phyloP scores from a whole-genome alignment of 2,329 filamentous ascomycete species.

The Hymenoscyphus scutula region DNA sequence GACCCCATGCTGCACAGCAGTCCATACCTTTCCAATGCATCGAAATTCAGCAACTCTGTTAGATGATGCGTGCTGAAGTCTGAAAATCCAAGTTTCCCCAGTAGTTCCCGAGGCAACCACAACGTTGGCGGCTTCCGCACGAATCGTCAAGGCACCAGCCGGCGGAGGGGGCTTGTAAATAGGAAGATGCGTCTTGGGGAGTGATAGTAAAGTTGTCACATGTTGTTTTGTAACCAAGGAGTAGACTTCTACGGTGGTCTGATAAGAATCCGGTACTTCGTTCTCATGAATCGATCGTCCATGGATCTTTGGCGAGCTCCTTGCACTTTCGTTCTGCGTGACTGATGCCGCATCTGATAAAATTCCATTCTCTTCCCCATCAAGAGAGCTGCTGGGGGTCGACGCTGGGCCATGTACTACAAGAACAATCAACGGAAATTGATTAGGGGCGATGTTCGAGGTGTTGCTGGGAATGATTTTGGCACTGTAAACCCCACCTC shows the following conservation, averaged over 20 bases:
- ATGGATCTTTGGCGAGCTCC: slow-evolving; percentile 39
- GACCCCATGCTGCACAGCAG: slow-evolving; percentile 66
- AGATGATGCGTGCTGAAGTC: slow-evolving; percentile 48
- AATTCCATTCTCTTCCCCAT: slow-evolving; percentile 22
- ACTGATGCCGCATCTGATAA: slow-evolving; percentile 26
- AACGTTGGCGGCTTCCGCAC: slow-evolving; percentile 69
- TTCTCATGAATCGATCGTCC: slow-evolving; percentile 36
- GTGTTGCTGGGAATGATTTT: slow-evolving; percentile 75
- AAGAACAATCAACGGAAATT: slow-evolving; percentile 74
- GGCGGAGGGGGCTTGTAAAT: slow-evolving; percentile 68
- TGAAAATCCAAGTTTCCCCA: slow-evolving; percentile 82
- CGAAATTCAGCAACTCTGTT: slow-evolving; percentile 25
- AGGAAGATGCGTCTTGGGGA: slow-evolving; percentile 60
- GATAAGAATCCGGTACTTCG: slow-evolving; percentile 60
- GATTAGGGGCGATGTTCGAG: slow-evolving; percentile 49
- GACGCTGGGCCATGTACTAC: slow-evolving; percentile 75
- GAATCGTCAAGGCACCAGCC: slow-evolving; percentile 69
- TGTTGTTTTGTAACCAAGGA: slow-evolving; percentile 74
- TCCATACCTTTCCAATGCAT: slow-evolving; percentile 91
- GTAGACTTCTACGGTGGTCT: slow-evolving; percentile 86
- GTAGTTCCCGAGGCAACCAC: slow-evolving; percentile 76
- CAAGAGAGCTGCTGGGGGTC: slow-evolving; percentile 24
- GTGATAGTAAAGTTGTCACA: slow-evolving; percentile 71
- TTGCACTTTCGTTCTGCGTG: slow-evolving; percentile 23
- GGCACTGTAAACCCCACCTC: slow-evolving; percentile 76